Evolutionary conservation across 2,329 filamentous ascomycete genomes (phyloP).

Genomic region (Fusarium longipes): DNA sequence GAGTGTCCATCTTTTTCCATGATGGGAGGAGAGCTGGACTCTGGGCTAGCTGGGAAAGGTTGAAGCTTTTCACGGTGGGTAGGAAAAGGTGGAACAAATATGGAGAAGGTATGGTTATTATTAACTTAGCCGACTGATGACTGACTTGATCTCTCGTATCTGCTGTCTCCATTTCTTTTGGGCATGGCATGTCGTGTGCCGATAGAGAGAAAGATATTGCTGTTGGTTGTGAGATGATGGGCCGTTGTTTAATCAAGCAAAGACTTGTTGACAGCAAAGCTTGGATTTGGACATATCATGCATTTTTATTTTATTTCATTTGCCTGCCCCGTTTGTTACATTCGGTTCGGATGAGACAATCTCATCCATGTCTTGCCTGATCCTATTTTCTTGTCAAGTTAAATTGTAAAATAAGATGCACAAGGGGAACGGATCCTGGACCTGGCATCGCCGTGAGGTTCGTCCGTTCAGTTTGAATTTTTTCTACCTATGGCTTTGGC

Average conservation of each 20-base stretch:
- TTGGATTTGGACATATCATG: constrained; percentile 17
- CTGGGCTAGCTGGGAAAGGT: constrained; percentile 4
- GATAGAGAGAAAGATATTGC: constrained; percentile 17
- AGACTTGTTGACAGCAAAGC: neutral
- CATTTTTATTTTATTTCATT: constrained; percentile 8
- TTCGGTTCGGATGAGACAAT: constrained; percentile 15
- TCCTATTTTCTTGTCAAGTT: constrained; percentile 6
- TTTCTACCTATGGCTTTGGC: constrained; percentile 24
- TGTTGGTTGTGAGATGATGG: neutral
- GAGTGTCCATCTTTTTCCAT: constrained; percentile 39
- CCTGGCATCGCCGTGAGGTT: constrained; percentile 1
- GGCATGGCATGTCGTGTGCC: constrained; percentile 9
- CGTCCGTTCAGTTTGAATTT: neutral
- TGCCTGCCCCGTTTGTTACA: neutral
- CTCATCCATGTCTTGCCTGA: constrained; percentile 14
- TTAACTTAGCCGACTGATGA: constrained; percentile 15
- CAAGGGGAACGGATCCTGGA: constrained; percentile 11
- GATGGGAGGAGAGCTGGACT: constrained; percentile 20
- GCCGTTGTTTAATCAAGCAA: constrained; percentile 7
- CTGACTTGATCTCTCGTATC: constrained; percentile 29
- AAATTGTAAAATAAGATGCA: constrained; percentile 9
- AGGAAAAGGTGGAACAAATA: constrained; percentile 25
- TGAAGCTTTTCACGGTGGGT: constrained; percentile 29
- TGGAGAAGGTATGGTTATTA: constrained; percentile 28
- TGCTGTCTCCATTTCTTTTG: constrained; percentile 20